Evolutionary conservation across 176 grass and related monocot species (phyloP).

Genomic region (Oryza officinalis): DNA sequence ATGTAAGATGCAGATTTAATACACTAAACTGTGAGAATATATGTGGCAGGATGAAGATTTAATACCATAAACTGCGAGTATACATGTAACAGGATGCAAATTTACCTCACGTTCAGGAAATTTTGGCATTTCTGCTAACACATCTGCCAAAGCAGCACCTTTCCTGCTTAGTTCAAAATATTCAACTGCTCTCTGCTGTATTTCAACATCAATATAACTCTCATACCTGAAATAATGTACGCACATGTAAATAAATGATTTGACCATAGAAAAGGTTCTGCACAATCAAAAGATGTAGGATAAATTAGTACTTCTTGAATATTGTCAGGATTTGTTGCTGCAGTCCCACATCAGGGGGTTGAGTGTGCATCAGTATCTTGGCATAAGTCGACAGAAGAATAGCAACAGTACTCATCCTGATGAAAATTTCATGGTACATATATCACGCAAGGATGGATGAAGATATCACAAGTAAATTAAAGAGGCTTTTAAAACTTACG

Average conservation of each 20-base stretch:
- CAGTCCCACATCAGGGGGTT: constrained; percentile 81
- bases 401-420: constrained; percentile 88
- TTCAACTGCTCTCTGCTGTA: constrained; percentile 97
- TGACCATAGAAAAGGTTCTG: constrained; percentile 22
- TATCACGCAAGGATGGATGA: constrained; percentile 21
- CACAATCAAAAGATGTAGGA: constrained; percentile 22
- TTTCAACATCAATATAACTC: constrained; percentile 98
- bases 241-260: constrained; percentile 12
- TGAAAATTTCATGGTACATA: constrained; percentile 34
- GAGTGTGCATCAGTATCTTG: constrained; percentile 95
- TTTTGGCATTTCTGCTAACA: constrained; percentile 98
- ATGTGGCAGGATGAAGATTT: background rate
- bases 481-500: constrained; percentile 62
- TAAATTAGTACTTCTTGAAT: constrained; percentile 80
- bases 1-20: background rate
- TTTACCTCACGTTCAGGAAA: constrained; percentile 95
- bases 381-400: constrained; percentile 97
- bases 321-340: constrained; percentile 88
- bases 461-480: constrained; percentile 22
- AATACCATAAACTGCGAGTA: background rate
- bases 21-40: background rate
- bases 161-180: constrained; percentile 94
- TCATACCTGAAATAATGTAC: constrained; percentile 65
- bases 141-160: constrained; percentile 83
- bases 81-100: background rate